phyloP scores from a whole-genome alignment of 352 stramenopile species.

The Phytophthora idaei region DNA sequence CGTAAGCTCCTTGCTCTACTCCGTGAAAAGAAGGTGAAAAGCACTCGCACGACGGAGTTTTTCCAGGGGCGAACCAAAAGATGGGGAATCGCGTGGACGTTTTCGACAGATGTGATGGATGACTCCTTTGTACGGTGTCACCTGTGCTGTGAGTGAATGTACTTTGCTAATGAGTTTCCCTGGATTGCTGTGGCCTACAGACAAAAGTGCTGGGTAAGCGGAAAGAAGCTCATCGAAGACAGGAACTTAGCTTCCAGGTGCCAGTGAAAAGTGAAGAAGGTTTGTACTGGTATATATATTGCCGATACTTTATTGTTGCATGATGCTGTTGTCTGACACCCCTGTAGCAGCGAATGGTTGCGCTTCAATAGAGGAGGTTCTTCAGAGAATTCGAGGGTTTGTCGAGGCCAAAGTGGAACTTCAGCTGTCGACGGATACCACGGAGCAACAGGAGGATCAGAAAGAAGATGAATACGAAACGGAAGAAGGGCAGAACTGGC shows the following conservation, averaged over 20 bases:
- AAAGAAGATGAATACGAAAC: constrained; percentile 4
- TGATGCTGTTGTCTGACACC: background rate
- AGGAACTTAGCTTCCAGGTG: constrained; percentile 64
- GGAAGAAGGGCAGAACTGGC: constrained; percentile 4
- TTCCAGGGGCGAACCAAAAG: constrained; percentile 92
- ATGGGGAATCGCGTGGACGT: constrained; percentile 96
- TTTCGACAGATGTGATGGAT: constrained; percentile 41
- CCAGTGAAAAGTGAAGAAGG: constrained; percentile 29
- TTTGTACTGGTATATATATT: constrained; percentile 5
- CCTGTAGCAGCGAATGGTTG: constrained; percentile 39
- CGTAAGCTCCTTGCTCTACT: constrained; percentile 88
- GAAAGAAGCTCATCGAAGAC: constrained; percentile 70
- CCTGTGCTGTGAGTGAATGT: background rate
- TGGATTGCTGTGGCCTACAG: constrained; percentile 29
- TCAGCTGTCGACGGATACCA: constrained; percentile 20
- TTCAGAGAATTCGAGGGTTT: constrained; percentile 51
- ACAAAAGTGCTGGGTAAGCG: constrained; percentile 84
- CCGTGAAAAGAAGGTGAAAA: constrained; percentile 61
- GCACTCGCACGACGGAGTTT: constrained; percentile 94
- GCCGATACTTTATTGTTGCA: background rate
- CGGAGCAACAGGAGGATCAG: constrained; percentile 12
- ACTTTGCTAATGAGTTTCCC: background rate
- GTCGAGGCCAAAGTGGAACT: constrained; percentile 25
- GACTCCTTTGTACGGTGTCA: constrained; percentile 39
- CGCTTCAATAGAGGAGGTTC: constrained; percentile 45